Percentiles rank a stretch among this genome's conserved stretches.
Evolutionary conservation across 306 rosid species (phyloP).

Genomic region (Lablab purpureus): DNA sequence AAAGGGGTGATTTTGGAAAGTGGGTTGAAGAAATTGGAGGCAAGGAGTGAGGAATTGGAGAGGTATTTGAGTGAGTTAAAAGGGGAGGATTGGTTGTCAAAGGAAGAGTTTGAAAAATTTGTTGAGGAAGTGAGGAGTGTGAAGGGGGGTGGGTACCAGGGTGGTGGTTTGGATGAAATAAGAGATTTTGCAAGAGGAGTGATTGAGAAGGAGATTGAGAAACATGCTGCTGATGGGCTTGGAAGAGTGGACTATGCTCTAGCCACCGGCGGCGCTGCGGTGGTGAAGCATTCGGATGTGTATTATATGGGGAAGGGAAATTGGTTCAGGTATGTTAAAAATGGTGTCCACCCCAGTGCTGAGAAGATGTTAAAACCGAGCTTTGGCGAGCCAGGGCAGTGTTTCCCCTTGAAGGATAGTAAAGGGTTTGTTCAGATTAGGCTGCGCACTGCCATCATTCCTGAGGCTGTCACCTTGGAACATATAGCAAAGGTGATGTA

Average conservation of each 20-base stretch:
- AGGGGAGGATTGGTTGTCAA: conserved; percentile 66
- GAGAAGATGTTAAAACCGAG: conserved; percentile 88
- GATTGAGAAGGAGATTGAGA: conserved; percentile 81
- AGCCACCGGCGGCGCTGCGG: conserved; percentile 68
- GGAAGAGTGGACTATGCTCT: conserved; percentile 87
- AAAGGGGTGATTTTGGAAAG: conserved; percentile 55
- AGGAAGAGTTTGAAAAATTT: conserved; percentile 77
- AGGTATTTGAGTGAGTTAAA: conserved; percentile 65
- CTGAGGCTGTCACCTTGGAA: conserved; percentile 93
- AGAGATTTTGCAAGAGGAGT: conserved; percentile 73
- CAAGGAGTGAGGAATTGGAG: conserved; percentile 63
- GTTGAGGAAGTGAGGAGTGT: conserved; percentile 60
- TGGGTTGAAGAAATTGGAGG: conserved; percentile 66
- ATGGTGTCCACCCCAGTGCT: conserved; percentile 63
- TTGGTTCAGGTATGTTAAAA: conserved; percentile 57
- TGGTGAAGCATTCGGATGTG: conserved; percentile 80
- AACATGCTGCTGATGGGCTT: conserved; percentile 92
- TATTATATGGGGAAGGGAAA: conserved; percentile 51
- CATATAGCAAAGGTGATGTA: conserved; percentile 90
- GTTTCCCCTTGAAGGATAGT: conserved; percentile 86
- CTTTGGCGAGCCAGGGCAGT: conserved; percentile 96
- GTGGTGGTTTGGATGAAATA: conserved; percentile 72
- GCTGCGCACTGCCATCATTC: conserved; percentile 77
- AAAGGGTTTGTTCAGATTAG: conserved; percentile 84
- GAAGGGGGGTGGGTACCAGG: conserved; percentile 52